Evolutionary conservation across 2,329 filamentous ascomycete genomes (phyloP).

Genomic region (Tolypocladium tundrense): DNA sequence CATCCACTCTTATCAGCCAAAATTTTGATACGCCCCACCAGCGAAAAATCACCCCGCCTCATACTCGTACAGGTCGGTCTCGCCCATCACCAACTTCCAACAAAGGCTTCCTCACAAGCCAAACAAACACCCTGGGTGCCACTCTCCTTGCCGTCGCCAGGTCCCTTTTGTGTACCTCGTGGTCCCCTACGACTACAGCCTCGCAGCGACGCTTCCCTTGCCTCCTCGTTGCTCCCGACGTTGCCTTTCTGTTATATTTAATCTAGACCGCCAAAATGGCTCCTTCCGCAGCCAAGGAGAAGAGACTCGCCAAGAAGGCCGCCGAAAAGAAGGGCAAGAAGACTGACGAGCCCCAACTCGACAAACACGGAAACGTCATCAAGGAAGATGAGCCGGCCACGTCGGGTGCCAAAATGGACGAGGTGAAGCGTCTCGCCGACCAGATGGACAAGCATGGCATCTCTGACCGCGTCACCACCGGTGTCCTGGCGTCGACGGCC

Average conservation of each 20-base stretch:
- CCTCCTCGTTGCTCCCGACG: slow-evolving; percentile 1
- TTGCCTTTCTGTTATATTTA: not conserved
- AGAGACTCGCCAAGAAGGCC: slow-evolving; percentile 61
- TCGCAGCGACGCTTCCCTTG: not conserved
- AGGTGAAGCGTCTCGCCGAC: slow-evolving; percentile 76
- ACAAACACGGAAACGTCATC: slow-evolving; percentile 49
- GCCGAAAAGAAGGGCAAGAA: slow-evolving; percentile 64
- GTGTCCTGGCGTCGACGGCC: slow-evolving; percentile 78
- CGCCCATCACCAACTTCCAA: slow-evolving; percentile 7
- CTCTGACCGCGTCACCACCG: slow-evolving; percentile 95
- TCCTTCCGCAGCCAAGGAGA: slow-evolving; percentile 60
- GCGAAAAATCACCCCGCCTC: slow-evolving; percentile 31
- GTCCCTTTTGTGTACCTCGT: too few relatives aligned
- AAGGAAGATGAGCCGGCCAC: slow-evolving; percentile 57
- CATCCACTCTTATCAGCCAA: slow-evolving; percentile 16
- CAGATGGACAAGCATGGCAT: slow-evolving; percentile 96
- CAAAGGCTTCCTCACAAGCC: slow-evolving; percentile 2
- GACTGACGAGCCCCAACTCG: slow-evolving; percentile 59
- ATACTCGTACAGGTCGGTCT: slow-evolving; percentile 4
- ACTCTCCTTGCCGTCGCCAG: not conserved
- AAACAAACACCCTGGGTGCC: not conserved
- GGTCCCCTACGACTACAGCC: not conserved
- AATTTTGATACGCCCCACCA: slow-evolving; percentile 26
- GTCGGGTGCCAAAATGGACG: slow-evolving; percentile 61
- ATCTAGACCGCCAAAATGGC: slow-evolving; percentile 36